A percentile compares a stretch with the other conserved stretches of the same genome.
Conservation (phyloP, 331 rosid species). For the Rosa hybrid region DNA sequence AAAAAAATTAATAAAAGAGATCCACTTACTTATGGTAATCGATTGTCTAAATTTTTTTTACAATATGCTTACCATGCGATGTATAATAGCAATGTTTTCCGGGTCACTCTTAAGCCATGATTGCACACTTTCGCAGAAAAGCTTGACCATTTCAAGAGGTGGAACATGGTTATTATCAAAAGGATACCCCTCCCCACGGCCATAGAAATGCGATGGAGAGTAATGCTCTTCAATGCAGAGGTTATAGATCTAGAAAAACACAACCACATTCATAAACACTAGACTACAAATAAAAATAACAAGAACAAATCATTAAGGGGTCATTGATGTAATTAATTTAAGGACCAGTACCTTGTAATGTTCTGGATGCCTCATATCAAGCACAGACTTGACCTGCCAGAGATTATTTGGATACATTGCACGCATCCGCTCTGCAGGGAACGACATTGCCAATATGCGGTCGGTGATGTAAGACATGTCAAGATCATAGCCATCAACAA, state of each 20-base stretch:
- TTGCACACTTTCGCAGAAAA: slow-evolving; percentile 74
- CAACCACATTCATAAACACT: neutral
- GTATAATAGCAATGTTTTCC: slow-evolving; percentile 73
- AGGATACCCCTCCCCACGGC: slow-evolving; percentile 62
- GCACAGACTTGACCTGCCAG: slow-evolving; percentile 95
- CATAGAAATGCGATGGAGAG: slow-evolving; percentile 74
- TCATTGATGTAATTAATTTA: neutral
- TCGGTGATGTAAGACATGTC: slow-evolving; percentile 97
- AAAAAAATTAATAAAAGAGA: no score
- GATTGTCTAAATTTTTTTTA: neutral
- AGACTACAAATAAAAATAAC: neutral
- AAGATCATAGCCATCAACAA: slow-evolving; percentile 93
- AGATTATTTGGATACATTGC: slow-evolving; percentile 92
- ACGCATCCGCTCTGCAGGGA: slow-evolving; percentile 87
- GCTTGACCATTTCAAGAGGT: slow-evolving; percentile 67
- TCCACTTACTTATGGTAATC: no score
- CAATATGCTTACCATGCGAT: slow-evolving; percentile 75
- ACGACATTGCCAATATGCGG: slow-evolving; percentile 83
- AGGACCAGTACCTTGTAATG: slow-evolving; percentile 68
- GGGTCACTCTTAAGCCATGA: slow-evolving; percentile 75
- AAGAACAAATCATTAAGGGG: neutral
- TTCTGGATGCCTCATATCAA: slow-evolving; percentile 78
- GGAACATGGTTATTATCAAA: slow-evolving; percentile 96
- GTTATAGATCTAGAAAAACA: slow-evolving; percentile 71
- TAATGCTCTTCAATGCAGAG: slow-evolving; percentile 88